These are phyloP conservation scores for Flaveria sonorensis DNA, from an alignment of 129 eudicot species.

Conservation along the genomic window DNA sequence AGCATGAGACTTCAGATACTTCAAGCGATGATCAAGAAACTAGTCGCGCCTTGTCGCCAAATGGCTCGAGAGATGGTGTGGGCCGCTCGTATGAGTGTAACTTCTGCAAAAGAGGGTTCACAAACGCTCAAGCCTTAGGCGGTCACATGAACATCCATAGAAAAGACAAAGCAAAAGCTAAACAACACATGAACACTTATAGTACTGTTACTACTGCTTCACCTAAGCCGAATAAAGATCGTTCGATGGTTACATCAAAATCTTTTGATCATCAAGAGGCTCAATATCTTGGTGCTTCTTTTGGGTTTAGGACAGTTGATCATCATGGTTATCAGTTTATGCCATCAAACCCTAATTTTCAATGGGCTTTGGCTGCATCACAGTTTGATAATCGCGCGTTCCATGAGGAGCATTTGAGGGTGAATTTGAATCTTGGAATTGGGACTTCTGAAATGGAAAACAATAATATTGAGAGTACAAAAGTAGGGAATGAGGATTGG, in stretches of 20 bases:
- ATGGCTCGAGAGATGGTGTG: slow-evolving; percentile 30
- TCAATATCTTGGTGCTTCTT: slow-evolving; percentile 31
- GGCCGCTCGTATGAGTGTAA: slow-evolving; percentile 66
- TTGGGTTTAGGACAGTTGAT: slow-evolving; percentile 28
- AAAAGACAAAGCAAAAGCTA: slow-evolving; percentile 67
- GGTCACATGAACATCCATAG: slow-evolving; percentile 90
- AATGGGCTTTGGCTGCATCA: slow-evolving; percentile 27
- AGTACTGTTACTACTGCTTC: slow-evolving; percentile 15
- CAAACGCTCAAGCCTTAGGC: slow-evolving; percentile 83
- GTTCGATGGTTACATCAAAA: slow-evolving; percentile 20
- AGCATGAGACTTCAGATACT: slow-evolving; percentile 38
- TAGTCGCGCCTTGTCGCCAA: slow-evolving; percentile 32
- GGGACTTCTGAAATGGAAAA: slow-evolving; percentile 38
- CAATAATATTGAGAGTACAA: slow-evolving; percentile 4
- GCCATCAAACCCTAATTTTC: slow-evolving; percentile 52
- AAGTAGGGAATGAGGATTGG: slow-evolving; percentile 40
- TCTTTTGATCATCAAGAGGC: slow-evolving; percentile 38
- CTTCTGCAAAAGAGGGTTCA: slow-evolving; percentile 79
- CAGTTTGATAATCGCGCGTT: slow-evolving; percentile 15
- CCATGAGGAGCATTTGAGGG: slow-evolving; percentile 33
- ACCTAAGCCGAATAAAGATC: slow-evolving; percentile 29
- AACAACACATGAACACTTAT: slow-evolving; percentile 23
- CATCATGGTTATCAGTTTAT: slow-evolving; percentile 44
- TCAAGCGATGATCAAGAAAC: slow-evolving; percentile 51
- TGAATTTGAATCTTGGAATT: slow-evolving; percentile 47